Conservation (phyloP, 805 yeast species). For the Wickerhamomyces hampshirensis region DNA sequence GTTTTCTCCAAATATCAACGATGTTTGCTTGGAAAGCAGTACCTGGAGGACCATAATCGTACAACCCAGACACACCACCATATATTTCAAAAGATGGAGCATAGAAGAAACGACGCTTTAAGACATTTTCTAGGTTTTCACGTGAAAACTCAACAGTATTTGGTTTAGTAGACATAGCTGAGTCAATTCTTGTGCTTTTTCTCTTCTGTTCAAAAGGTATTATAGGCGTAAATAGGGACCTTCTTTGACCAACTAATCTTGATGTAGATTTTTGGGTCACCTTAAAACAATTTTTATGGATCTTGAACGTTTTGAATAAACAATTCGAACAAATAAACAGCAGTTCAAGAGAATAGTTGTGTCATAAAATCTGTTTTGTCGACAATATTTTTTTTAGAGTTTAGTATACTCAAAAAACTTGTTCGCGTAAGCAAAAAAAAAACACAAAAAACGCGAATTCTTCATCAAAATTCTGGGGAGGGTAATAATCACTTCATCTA, state of each 20-base stretch:
- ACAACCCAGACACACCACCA: conserved; percentile 97
- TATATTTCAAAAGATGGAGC: conserved; percentile 97
- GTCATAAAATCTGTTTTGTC: neutral
- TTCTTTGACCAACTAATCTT: too few species aligned
- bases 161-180: conserved; percentile 20
- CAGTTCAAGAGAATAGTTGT: neutral
- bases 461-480: too few species aligned
- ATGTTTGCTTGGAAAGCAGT: conserved; percentile 97
- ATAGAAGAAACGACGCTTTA: conserved; percentile 93
- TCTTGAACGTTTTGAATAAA: neutral
- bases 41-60: conserved; percentile 99
- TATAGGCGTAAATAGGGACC: neutral
- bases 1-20: conserved; percentile 95
- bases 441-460: too few species aligned
- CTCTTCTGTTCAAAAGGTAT: neutral
- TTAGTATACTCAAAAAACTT: too few species aligned
- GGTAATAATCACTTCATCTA: too few species aligned
- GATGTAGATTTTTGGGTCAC: too few species aligned
- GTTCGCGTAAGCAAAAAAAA: too few species aligned
- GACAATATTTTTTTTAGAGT: neutral
- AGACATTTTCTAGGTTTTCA: conserved; percentile 82
- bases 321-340: neutral
- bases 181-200: neutral
- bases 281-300: too few species aligned
- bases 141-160: conserved; percentile 55